Conservation (phyloP, 2,329 filamentous ascomycete species). For the Mycogone perniciosa region DNA sequence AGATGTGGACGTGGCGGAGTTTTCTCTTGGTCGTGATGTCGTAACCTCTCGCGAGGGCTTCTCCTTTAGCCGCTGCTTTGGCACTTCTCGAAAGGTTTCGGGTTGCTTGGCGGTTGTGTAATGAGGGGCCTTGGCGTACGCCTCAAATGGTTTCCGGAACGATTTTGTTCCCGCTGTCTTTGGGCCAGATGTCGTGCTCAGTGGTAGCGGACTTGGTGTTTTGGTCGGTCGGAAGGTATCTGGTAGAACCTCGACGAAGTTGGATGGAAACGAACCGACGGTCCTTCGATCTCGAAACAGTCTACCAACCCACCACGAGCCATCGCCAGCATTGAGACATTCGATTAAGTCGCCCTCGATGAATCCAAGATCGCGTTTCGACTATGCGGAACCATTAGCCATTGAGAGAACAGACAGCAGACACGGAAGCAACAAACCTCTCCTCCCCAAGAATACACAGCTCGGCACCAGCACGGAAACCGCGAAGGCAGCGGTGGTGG, state of each 20-base stretch:
- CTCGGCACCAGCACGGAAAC: conserved; percentile 88
- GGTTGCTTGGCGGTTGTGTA: conserved; percentile 58
- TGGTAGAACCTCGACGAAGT: conserved; percentile 88
- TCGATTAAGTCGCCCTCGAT: conserved; percentile 97
- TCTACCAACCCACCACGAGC: conserved; percentile 96
- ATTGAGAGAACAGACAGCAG: background rate
- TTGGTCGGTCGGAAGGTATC: conserved; percentile 74
- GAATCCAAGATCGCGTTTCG: conserved; percentile 90
- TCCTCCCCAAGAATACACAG: conserved; percentile 89
- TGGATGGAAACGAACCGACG: conserved; percentile 90
- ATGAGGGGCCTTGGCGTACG: conserved; percentile 60
- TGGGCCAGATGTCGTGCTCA: conserved; percentile 47
- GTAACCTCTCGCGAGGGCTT: conserved; percentile 21
- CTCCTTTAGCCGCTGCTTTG: conserved; percentile 32
- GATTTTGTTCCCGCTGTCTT: conserved; percentile 55
- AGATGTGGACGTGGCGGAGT: conserved; percentile 12
- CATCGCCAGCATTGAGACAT: conserved; percentile 94
- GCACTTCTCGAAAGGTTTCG: conserved; percentile 45
- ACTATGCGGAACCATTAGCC: conserved; percentile 41
- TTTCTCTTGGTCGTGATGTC: conserved; percentile 16
- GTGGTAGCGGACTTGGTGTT: conserved; percentile 54
- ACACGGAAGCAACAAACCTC: conserved; percentile 43
- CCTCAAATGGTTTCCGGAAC: conserved; percentile 61
- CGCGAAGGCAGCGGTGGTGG: conserved; percentile 61
- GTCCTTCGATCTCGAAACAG: conserved; percentile 84